These are phyloP conservation scores for Naganishia onofrii DNA, from an alignment of 768 basidiomycete genomes.

Conservation along the genomic window DNA sequence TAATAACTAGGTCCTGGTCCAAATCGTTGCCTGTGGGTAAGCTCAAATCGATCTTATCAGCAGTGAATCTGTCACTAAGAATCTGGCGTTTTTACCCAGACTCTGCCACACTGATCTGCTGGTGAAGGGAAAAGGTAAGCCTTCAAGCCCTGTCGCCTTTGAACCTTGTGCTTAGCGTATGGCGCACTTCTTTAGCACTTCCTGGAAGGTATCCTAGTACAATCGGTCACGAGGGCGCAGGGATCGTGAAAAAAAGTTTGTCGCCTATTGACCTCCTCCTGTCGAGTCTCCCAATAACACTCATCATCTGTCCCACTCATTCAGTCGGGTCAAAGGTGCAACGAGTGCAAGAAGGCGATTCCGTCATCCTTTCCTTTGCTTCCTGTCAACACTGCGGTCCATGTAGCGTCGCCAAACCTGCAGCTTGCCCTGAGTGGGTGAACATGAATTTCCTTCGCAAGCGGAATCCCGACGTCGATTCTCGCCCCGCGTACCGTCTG, in stretches of 20 bases:
- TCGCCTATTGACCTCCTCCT: too few relatives aligned
- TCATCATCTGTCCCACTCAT: neutral
- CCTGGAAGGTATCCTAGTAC: constrained; percentile 17
- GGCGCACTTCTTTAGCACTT: neutral
- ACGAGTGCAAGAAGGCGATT: constrained; percentile 20
- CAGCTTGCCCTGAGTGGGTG: constrained; percentile 24
- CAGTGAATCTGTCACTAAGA: neutral
- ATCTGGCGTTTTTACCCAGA: neutral
- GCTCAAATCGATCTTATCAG: neutral
- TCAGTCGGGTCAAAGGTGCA: constrained; percentile 13
- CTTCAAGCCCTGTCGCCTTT: neutral
- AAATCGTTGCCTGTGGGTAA: constrained; percentile 21
- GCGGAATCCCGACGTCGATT: neutral
- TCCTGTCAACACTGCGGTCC: constrained; percentile 19
- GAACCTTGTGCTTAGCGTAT: neutral
- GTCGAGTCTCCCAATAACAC: neutral
- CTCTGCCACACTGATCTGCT: constrained; percentile 13
- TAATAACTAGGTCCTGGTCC: constrained; percentile 1
- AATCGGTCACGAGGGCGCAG: constrained; percentile 19
- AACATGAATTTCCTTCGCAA: constrained; percentile 27
- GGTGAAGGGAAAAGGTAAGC: constrained; percentile 13
- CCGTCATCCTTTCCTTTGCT: constrained; percentile 24
- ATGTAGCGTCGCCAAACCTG: constrained; percentile 11
- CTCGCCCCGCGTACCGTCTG: neutral
- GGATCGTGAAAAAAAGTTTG: constrained; percentile 11